These are phyloP conservation scores for Camellia oleifera DNA, from an alignment of 179 eudicot genomes.

Conservation along the genomic window DNA sequence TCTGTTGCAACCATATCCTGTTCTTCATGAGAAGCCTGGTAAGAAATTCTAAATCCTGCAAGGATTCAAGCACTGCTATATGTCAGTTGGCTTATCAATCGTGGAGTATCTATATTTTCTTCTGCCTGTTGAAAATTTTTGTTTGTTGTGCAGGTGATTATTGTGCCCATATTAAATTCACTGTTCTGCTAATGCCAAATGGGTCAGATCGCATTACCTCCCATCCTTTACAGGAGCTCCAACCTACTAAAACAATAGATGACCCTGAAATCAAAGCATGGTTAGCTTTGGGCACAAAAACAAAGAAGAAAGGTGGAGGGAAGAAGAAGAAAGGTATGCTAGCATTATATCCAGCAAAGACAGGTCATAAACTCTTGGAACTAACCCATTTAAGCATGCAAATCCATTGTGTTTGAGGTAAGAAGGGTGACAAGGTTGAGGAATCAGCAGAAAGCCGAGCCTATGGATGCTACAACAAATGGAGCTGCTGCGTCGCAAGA, in stretches of 20 bases:
- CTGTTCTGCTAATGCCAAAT: conserved; percentile 97
- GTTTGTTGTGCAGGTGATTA: conserved; percentile 56
- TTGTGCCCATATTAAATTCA: conserved; percentile 89
- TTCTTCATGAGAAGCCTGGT: too few species aligned
- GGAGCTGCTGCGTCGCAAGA: conserved; percentile 36
- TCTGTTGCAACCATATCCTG: too few species aligned
- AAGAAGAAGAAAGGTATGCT: conserved; percentile 94
- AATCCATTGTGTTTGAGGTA: conserved; percentile 28
- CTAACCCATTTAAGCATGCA: not conserved
- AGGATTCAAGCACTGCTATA: too few species aligned
- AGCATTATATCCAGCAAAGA: not conserved
- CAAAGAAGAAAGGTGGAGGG: conserved; percentile 98
- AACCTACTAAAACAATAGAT: conserved; percentile 72
- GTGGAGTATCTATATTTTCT: not conserved
- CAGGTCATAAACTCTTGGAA: not conserved
- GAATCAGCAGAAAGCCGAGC: conserved; percentile 38
- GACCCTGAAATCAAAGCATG: conserved; percentile 97
- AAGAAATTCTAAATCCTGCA: too few species aligned
- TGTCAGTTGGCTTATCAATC: too few species aligned
- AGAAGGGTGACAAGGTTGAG: conserved; percentile 53
- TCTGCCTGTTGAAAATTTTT: not conserved
- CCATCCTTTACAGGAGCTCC: conserved; percentile 80
- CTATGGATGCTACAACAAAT: conserved; percentile 41
- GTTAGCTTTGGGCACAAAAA: conserved; percentile 74
- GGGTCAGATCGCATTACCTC: conserved; percentile 91